These are phyloP conservation scores for Senna siamea DNA, from an alignment of 306 rosid genomes.

Conservation along the genomic window DNA sequence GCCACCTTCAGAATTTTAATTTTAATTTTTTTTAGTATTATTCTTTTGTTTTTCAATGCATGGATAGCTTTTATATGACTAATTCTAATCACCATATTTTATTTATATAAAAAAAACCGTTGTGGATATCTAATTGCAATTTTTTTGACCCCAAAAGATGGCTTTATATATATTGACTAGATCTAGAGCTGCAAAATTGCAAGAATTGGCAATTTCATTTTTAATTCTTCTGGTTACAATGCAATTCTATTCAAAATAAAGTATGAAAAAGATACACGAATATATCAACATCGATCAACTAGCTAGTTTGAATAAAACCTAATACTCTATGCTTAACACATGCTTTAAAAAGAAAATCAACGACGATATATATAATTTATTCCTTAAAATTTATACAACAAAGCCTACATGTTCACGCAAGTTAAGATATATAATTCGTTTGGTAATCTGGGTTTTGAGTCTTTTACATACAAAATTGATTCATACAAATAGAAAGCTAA, in stretches of 20 bases:
- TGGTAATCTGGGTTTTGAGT: neutral
- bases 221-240: too few species aligned
- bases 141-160: neutral
- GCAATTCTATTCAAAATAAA: neutral
- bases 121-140: neutral
- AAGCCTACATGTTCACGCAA: constrained; percentile 9
- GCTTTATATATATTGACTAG: neutral
- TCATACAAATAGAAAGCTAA: neutral
- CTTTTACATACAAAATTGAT: neutral
- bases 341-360: neutral
- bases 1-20: too few species aligned
- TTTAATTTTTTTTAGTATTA: too few species aligned
- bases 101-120: too few species aligned
- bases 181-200: neutral
- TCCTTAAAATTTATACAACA: neutral
- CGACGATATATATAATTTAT: too few species aligned
- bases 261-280: too few species aligned
- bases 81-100: too few species aligned
- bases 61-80: too few species aligned
- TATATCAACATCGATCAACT: too few species aligned
- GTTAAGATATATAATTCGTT: neutral
- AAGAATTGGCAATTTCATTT: neutral
- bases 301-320: too few species aligned
- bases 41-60: too few species aligned
- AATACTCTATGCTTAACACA: too few species aligned